Conservation (phyloP, 306 rosid species). For the Benincasa hispida region DNA sequence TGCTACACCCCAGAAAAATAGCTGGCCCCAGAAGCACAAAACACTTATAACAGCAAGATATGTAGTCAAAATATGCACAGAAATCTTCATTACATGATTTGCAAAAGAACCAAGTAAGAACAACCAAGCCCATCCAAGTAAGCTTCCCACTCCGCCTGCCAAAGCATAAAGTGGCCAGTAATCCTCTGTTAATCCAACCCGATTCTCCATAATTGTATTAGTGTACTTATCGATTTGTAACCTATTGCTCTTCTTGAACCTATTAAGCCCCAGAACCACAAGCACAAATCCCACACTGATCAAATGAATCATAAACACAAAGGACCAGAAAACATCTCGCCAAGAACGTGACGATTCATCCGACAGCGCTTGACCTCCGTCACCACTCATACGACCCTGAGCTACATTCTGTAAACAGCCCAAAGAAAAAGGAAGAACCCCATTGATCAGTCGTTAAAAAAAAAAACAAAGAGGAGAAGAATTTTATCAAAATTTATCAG, state of each 20-base stretch:
- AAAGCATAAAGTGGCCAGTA: constrained; percentile 86
- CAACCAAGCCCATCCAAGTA: constrained; percentile 84
- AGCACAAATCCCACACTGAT: constrained; percentile 50
- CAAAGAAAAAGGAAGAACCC: background rate
- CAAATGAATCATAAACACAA: constrained; percentile 57
- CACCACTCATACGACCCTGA: constrained; percentile 32
- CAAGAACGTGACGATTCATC: constrained; percentile 55
- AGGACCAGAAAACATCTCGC: constrained; percentile 88
- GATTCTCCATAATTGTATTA: constrained; percentile 35
- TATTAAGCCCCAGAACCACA: constrained; percentile 60
- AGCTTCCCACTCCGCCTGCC: constrained; percentile 68
- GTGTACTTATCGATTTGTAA: constrained; percentile 71
- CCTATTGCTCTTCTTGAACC: constrained; percentile 63
- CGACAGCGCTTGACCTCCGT: constrained; percentile 30
- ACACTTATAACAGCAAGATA: constrained; percentile 93
- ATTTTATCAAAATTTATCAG: background rate
- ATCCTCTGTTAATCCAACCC: constrained; percentile 58
- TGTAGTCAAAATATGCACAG: constrained; percentile 88
- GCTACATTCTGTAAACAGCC: constrained; percentile 24
- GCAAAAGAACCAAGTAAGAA: constrained; percentile 60
- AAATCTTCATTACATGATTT: constrained; percentile 69
- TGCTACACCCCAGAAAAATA: constrained; percentile 84
- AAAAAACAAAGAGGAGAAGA: background rate
- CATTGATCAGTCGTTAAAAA: background rate
- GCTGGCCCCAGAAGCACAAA: constrained; percentile 77